Evolutionary conservation across 1,284 basidiomycete species (phyloP), one percentile per base, ranked within the genome.

Genomic region (Vanrija humicola): DNA sequence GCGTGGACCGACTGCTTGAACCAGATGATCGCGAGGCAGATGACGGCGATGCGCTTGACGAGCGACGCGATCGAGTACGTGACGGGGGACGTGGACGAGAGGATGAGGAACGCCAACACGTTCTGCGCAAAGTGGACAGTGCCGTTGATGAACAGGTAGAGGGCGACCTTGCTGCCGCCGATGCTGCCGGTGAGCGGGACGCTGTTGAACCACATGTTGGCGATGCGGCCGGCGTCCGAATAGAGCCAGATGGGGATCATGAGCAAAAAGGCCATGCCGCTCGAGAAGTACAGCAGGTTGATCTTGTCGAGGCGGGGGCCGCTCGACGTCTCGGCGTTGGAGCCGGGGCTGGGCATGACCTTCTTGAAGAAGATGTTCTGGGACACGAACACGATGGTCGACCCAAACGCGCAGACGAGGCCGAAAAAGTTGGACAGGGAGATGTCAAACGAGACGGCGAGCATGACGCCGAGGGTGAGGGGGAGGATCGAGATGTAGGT

Each of bases 351-450:
- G 0, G 93, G 93, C 82, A 99, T 87, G 58, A 98, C 86, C 80
- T 97, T 98, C 79, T 99, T 99, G 83, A 95, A 96, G 77, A 95
- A 97, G 68, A 99, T 98, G 78, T 98, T 98, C 64, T 94, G 94
- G 58, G 89, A 90, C 49, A 99, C 96, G 72, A 98, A 98, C 63
- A 99, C 86, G 57, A 98, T 77, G 23, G 94, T 94, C 15, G 91
- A 95, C 39, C 92, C 92, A 68, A 97, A 91, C 4, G 93, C 92
- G 73, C 89, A 95, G 15, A 94, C 77, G 23, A 97, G 79, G 18
- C 93, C 93, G 46, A 88, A 78, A 6, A 84, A 77, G 74, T 94
- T 95, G 45, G 88, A 90, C 6, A 86, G 84, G 3, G 90, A 89
- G 54, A 94, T 80, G 76, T 96, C 92, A 69, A 91, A 93, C 14